Percentiles rank a stretch among this genome's conserved stretches.
Evolutionary conservation across 2,329 filamentous ascomycete species (phyloP).

Genomic region (Fusarium lyarnte): DNA sequence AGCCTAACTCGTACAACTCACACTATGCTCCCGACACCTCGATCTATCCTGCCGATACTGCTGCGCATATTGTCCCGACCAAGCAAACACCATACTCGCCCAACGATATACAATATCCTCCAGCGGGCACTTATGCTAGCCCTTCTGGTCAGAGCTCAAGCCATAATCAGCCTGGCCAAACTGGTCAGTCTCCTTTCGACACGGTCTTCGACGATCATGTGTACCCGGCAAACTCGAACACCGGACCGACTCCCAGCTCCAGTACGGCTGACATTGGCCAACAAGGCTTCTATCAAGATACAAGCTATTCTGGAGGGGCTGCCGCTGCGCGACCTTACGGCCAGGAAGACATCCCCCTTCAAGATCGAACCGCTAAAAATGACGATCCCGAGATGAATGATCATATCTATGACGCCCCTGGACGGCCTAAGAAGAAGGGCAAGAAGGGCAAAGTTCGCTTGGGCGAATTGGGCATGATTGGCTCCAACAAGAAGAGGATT

Average conservation of each 20-base stretch:
- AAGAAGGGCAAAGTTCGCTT: constrained; percentile 61
- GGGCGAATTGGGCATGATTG: constrained; percentile 69
- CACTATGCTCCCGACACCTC: constrained; percentile 35
- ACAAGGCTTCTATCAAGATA: constrained; percentile 60
- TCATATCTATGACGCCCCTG: constrained; percentile 69
- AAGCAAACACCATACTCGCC: constrained; percentile 38
- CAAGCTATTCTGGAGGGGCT: constrained; percentile 63
- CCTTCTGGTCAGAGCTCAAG: constrained; percentile 38
- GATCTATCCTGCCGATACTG: constrained; percentile 33
- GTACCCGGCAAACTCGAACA: constrained; percentile 64
- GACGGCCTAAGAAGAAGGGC: constrained; percentile 43
- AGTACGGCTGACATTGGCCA: constrained; percentile 53
- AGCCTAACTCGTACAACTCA: constrained; percentile 46
- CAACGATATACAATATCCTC: constrained; percentile 33
- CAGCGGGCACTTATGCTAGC: constrained; percentile 39
- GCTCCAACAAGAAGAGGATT: constrained; percentile 64
- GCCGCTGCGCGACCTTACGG: constrained; percentile 52
- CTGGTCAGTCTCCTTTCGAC: constrained; percentile 66
- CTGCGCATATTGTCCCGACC: constrained; percentile 25
- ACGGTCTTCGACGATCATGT: constrained; percentile 74
- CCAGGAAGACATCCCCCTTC: constrained; percentile 67
- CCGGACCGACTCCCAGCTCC: constrained; percentile 47
- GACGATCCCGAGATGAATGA: constrained; percentile 58
- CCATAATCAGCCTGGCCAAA: constrained; percentile 47
- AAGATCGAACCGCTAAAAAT: constrained; percentile 58